phyloP scores from a whole-genome alignment of 2,329 filamentous ascomycete genomes.

The Cytospora piceae region DNA sequence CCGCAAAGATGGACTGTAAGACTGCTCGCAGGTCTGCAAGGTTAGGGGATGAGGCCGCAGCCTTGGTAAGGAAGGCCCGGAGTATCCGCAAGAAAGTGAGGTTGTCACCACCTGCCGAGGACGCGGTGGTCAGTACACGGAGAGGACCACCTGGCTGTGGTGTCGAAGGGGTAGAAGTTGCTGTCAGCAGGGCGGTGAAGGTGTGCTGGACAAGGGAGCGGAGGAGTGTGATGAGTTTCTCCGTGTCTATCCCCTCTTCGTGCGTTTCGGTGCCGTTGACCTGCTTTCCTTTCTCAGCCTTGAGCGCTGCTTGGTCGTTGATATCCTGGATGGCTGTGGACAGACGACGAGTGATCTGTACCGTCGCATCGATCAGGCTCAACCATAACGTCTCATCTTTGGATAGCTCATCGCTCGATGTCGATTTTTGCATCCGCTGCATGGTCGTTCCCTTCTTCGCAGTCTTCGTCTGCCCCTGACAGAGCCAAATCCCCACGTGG shows the following conservation, averaged over 20 bases:
- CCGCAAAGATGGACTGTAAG: constrained; percentile 86
- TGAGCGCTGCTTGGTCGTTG: constrained; percentile 27
- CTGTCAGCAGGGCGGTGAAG: constrained; percentile 83
- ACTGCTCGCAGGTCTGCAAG: constrained; percentile 85
- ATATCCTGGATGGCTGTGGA: constrained; percentile 56
- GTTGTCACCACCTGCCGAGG: constrained; percentile 50
- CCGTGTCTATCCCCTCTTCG: constrained; percentile 50
- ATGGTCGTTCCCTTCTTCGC: constrained; percentile 50
- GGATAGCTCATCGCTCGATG: constrained; percentile 50
- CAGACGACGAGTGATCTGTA: constrained; percentile 66
- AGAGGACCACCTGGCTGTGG: constrained; percentile 38
- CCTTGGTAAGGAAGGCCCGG: constrained; percentile 83
- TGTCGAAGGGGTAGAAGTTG: constrained; percentile 62
- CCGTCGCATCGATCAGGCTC: constrained; percentile 61
- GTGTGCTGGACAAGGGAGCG: constrained; percentile 84
- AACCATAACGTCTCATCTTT: constrained; percentile 63
- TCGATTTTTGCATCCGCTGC: constrained; percentile 55
- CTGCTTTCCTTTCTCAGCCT: constrained; percentile 31
- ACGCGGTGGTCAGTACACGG: constrained; percentile 39
- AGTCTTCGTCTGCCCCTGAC: constrained; percentile 78
- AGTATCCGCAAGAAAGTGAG: constrained; percentile 87
- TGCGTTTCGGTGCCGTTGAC: constrained; percentile 36
- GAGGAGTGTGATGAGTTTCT: constrained; percentile 68
- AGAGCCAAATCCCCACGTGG: constrained; percentile 93
- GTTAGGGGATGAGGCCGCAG: constrained; percentile 79